Conservation (phyloP, 2,329 filamentous ascomycete genomes). For the Trichoderma brevicompactum region DNA sequence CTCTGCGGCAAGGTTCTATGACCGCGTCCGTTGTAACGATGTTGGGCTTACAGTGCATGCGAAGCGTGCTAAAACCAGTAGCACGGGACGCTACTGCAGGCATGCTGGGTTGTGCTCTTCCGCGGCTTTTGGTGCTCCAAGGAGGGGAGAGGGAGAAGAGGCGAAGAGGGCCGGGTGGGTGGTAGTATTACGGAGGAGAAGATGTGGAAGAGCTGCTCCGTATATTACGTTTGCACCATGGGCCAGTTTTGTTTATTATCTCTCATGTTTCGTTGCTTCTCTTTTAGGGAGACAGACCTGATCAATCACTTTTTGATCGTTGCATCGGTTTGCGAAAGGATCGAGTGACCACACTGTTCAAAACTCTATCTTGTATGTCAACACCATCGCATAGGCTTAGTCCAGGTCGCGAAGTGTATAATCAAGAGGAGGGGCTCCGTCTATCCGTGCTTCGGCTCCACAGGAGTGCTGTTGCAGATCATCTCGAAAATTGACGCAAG, state of each 20-base stretch:
- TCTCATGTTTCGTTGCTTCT: neutral
- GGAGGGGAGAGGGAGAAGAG: neutral
- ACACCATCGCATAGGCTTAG: too few relatives aligned
- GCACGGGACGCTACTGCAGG: conserved; percentile 10
- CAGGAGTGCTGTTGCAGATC: neutral
- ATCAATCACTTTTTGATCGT: neutral
- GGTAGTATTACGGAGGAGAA: too few relatives aligned
- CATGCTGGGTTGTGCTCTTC: neutral
- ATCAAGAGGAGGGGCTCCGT: conserved; percentile 1
- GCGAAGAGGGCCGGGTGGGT: neutral
- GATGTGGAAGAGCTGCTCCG: too few relatives aligned
- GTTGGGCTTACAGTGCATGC: neutral
- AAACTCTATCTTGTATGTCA: too few relatives aligned
- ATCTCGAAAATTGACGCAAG: neutral
- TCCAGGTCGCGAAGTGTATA: neutral
- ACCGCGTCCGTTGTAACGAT: neutral
- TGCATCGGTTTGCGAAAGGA: too few relatives aligned
- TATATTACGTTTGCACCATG: neutral
- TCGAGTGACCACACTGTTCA: too few relatives aligned
- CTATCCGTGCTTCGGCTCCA: neutral
- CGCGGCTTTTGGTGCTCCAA: neutral
- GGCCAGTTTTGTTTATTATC: neutral
- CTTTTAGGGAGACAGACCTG: neutral
- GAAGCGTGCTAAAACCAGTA: neutral
- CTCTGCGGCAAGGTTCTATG: neutral